Conservation (phyloP, 2,329 filamentous ascomycete genomes). For the Thielaviopsis ethacetica region DNA sequence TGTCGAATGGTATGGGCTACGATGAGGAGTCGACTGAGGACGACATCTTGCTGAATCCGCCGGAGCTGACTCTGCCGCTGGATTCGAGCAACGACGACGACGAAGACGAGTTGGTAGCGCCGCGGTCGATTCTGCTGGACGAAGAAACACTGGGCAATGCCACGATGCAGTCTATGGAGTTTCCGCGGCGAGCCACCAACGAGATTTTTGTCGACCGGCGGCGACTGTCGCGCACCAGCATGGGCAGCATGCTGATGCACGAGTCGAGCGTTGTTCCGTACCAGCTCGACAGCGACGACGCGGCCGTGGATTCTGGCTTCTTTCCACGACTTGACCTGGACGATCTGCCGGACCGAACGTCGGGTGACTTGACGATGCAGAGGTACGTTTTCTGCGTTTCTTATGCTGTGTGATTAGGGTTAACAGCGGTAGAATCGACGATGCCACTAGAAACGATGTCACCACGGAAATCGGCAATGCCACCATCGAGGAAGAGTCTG, state of each 20-base stretch:
- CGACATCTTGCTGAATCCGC: constrained; percentile 33
- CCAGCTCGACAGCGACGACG: constrained; percentile 24
- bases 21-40: constrained; percentile 28
- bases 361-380: constrained; percentile 27
- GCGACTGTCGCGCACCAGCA: constrained; percentile 33
- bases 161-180: constrained; percentile 42
- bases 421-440: constrained; percentile 19
- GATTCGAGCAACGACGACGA: constrained; percentile 28
- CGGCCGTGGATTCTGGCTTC: constrained; percentile 32
- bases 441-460: constrained; percentile 11
- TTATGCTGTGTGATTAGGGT: neutral
- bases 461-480: constrained; percentile 5
- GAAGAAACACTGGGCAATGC: constrained; percentile 36
- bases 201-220: constrained; percentile 26
- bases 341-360: constrained; percentile 24
- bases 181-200: constrained; percentile 35
- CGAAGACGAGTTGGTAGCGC: constrained; percentile 34
- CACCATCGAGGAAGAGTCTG: neutral
- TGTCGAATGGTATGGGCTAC: constrained; percentile 14
- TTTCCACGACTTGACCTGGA: constrained; percentile 31
- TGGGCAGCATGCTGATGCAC: constrained; percentile 37
- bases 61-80: constrained; percentile 38
- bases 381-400: constrained; percentile 19
- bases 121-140: constrained; percentile 36
- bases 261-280: constrained; percentile 26